Base-by-base conservation (phyloP, 768 basidiomycete genomes). In the Naganishia antarctica region DNA sequence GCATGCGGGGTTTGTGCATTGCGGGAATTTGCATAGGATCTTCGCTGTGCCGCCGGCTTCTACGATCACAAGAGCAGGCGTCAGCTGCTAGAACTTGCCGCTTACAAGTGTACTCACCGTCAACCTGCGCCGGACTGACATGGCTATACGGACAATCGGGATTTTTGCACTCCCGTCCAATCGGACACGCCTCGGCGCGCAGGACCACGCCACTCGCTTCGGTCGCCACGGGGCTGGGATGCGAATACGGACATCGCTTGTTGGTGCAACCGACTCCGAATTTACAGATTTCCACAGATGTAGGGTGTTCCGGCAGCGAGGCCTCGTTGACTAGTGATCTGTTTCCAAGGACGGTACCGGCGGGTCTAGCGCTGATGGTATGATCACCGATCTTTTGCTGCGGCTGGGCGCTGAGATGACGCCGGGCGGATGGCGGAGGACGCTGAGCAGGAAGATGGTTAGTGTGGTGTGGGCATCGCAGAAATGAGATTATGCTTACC, bases 211-310 rank as follows among this genome's bases (percentile, higher is more conserved):
- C 96, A 71, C 89, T 92, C 79, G 94, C 91, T 32, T 88, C 82
- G 18, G 94, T 96, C 6, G 96, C 93, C 3, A 92, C 90, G n/a
- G 96, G 96, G 9, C 89, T 91, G 4, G 96, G 93, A 76, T 99
- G 96, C 9, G 91, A 90, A 77, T 85, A 98, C 18, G 88, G 83
- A 77, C 96, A 99, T 48, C 86, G 82, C 0, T 88, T 82, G 76
- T 97, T 94, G 51, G 87, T 88, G 78, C 96, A 99, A 69, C 92
- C 94, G 25, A 87, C 81, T 12, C 84, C 86, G 69, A 89, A 98
- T 79, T 96, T 96, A 85, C 96, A 99, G 23, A 99, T 81, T 0
- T 73, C 74, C 21, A 74, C 72, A 21, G 73, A 70, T 6, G 70
- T 64, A 9, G 80, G 80, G 62, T 49, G 60, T 28, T 60, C 40